Conservation (phyloP, 1,284 basidiomycete species). For the Malassezia arunalokei region DNA sequence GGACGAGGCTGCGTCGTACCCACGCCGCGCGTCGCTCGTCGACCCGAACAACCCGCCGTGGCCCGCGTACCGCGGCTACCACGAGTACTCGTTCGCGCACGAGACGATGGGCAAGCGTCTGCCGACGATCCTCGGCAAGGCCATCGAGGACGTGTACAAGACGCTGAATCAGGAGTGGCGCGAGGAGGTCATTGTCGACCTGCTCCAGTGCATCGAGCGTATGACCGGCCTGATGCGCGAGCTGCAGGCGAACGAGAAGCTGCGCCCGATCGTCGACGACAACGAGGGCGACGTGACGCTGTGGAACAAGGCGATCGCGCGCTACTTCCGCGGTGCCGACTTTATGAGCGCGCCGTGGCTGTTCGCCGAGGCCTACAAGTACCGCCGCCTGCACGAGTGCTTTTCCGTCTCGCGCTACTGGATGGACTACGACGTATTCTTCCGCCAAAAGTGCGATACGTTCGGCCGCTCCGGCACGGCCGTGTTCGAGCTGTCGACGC, state of each 20-base stretch:
- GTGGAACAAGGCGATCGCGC: slow-evolving; percentile 68
- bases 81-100: slow-evolving; percentile 87
- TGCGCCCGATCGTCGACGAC: slow-evolving; percentile 73
- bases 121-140: slow-evolving; percentile 89
- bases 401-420: slow-evolving; percentile 87
- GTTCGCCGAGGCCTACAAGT: slow-evolving; percentile 87
- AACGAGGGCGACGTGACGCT: slow-evolving; percentile 83
- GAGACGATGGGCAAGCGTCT: slow-evolving; percentile 72
- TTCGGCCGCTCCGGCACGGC: slow-evolving; percentile 84
- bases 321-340: slow-evolving; percentile 81
- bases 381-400: slow-evolving; percentile 83
- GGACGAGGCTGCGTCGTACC: slow-evolving; percentile 7
- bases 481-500: slow-evolving; percentile 85
- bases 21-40: slow-evolving; percentile 16
- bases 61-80: slow-evolving; percentile 75
- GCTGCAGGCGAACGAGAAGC: slow-evolving; percentile 46
- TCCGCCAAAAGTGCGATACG: slow-evolving; percentile 63
- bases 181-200: slow-evolving; percentile 75
- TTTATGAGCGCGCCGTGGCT: slow-evolving; percentile 65
- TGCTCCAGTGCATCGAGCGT: slow-evolving; percentile 66
- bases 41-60: slow-evolving; percentile 91
- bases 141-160: slow-evolving; percentile 77
- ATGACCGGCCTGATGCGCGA: slow-evolving; percentile 48
- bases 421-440: slow-evolving; percentile 57
- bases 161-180: slow-evolving; percentile 66